Percentiles rank a stretch among this genome's conserved stretches.
Conservation (phyloP, 2,329 filamentous ascomycete genomes). For the Remersonia thermophila region DNA sequence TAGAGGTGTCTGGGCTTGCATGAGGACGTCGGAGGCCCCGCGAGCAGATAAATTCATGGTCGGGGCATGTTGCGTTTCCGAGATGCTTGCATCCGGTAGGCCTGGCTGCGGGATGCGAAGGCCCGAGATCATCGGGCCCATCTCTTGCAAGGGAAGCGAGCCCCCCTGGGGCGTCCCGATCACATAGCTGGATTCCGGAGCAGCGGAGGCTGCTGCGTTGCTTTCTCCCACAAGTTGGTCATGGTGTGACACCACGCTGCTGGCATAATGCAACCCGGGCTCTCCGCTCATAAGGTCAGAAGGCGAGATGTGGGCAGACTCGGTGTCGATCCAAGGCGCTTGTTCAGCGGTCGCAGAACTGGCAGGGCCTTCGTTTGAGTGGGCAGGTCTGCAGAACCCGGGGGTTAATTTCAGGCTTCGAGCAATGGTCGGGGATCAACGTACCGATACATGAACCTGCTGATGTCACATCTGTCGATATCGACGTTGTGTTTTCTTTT, state of each 20-base stretch:
- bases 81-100: background rate
- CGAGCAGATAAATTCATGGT: slow-evolving; percentile 1
- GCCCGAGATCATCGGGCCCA: slow-evolving; percentile 2
- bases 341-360: too few species aligned
- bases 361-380: too few species aligned
- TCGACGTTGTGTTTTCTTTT: slow-evolving; percentile 47
- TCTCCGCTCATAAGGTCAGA: background rate
- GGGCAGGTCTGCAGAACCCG: too few species aligned
- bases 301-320: slow-evolving; percentile 1
- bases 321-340: slow-evolving; percentile 3
- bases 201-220: background rate
- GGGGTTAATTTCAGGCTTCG: too few species aligned
- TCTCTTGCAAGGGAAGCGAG: background rate
- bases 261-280: background rate
- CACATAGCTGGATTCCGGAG: background rate
- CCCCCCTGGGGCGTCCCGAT: background rate
- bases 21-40: slow-evolving; percentile 5
- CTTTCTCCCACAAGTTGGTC: slow-evolving; percentile 2
- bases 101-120: background rate
- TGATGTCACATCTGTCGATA: slow-evolving; percentile 27
- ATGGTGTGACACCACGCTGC: background rate
- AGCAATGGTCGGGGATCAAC: too few species aligned
- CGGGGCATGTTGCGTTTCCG: background rate
- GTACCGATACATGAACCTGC: slow-evolving; percentile 23
- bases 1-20: background rate